A percentile compares a stretch with the other conserved stretches of the same genome.
Conservation (phyloP, 768 basidiomycete species). For the Kwoniella dejecticola region DNA sequence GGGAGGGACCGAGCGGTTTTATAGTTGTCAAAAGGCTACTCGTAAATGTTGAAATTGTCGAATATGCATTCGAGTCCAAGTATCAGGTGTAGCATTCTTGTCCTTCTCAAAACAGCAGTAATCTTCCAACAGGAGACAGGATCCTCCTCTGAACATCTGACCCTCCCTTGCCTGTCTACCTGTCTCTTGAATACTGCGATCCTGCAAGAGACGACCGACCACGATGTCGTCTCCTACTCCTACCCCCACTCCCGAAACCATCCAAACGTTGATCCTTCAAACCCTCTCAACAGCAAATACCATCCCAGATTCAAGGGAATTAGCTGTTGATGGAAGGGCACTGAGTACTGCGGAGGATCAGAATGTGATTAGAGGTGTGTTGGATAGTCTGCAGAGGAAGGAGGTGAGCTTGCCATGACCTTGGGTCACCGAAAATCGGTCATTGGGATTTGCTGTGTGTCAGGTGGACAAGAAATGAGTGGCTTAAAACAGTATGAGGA, state of each 20-base stretch:
- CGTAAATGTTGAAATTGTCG: too few species aligned
- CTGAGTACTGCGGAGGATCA: conserved; percentile 59
- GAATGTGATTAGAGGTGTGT: conserved; percentile 78
- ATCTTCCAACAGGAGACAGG: too few species aligned
- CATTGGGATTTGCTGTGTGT: background rate
- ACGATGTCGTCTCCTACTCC: conserved; percentile 2
- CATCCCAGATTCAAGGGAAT: conserved; percentile 53
- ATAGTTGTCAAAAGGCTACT: too few species aligned
- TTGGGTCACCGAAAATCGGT: too few species aligned
- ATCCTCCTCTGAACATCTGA: too few species aligned
- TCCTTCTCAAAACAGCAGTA: too few species aligned
- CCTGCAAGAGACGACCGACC: too few species aligned
- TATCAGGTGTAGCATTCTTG: too few species aligned
- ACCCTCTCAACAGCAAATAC: conserved; percentile 61
- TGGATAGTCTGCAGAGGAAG: conserved; percentile 85
- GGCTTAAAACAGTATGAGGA: background rate
- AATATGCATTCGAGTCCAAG: too few species aligned
- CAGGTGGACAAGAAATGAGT: background rate
- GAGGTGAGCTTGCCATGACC: conserved; percentile 71
- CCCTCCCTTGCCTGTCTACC: too few species aligned
- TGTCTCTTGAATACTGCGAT: too few species aligned
- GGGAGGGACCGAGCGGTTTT: too few species aligned
- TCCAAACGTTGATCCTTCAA: conserved; percentile 79
- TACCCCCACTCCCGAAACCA: conserved; percentile 60
- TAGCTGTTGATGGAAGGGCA: conserved; percentile 36